phyloP scores from a whole-genome alignment of 2,329 filamentous ascomycete genomes.

The Amphichorda felina region DNA sequence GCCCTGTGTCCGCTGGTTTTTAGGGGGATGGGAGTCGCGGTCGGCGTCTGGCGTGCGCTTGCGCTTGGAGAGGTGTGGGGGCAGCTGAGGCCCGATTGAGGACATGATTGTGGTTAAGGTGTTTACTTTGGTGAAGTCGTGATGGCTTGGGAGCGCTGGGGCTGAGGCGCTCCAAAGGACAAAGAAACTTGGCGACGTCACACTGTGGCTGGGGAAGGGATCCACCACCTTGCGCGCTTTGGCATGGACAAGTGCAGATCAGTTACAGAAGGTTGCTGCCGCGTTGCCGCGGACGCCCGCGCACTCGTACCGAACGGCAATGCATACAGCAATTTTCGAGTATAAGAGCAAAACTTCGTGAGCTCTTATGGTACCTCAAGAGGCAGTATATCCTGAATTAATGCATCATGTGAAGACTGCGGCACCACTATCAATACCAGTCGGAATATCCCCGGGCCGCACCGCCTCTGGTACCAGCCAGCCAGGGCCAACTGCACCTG shows the following conservation, averaged over 20 bases:
- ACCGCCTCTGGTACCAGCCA: background rate
- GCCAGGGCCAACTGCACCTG: too few relatives aligned
- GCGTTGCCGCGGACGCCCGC: too few relatives aligned
- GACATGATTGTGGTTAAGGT: slow-evolving; percentile 37
- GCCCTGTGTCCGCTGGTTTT: slow-evolving; percentile 21
- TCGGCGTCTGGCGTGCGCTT: slow-evolving; percentile 39
- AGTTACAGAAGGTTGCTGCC: too few relatives aligned
- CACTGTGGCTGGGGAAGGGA: background rate
- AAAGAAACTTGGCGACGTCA: background rate
- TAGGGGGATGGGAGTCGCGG: slow-evolving; percentile 25
- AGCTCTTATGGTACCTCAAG: too few relatives aligned
- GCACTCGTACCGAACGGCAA: too few relatives aligned
- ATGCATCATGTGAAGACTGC: too few relatives aligned
- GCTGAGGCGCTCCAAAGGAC: too few relatives aligned
- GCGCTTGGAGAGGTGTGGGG: slow-evolving; percentile 53
- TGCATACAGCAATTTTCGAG: too few relatives aligned
- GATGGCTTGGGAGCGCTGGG: background rate
- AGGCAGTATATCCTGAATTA: too few relatives aligned
- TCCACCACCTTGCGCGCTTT: background rate
- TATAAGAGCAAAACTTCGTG: too few relatives aligned
- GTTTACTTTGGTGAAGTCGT: background rate
- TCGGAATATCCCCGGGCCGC: slow-evolving; percentile 1
- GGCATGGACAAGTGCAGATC: too few relatives aligned
- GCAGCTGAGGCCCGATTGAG: slow-evolving; percentile 58
- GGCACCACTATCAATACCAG: too few relatives aligned